Evolutionary conservation across 441 rosid species (phyloP), one percentile per base, ranked within the genome.

Genomic region (California macrophylla): DNA sequence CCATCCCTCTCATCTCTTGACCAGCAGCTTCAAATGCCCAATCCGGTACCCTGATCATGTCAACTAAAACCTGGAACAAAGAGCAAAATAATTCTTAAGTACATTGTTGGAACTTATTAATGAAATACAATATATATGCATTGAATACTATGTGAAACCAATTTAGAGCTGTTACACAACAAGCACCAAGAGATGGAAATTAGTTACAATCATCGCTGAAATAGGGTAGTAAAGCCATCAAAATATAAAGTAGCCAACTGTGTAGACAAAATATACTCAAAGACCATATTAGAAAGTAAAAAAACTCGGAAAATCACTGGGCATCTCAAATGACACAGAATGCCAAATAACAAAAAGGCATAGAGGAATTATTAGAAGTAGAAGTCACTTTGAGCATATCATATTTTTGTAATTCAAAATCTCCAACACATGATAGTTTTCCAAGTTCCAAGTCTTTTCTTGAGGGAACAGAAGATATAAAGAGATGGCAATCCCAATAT

Each of bases 1-100:
- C 89, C 85, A 92, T 85, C 77, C 83, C 85, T 82, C 98, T 90
- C 97, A 89, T 84, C 83, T 95, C 99, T 86, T 90, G 99, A 75
- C 97, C 96, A 4, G 99, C 95, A 60, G 98, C 98, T 84, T 95
- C 97, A 81, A 92, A 90, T 77, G 97, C 95, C 99, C 99, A 92
- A 76, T 87, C 97, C 29, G 99, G 98, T 68, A 92, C 98, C 66
- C 93, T 82, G 64, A 95, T 74, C 96, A 95, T 87, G 85, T 92
- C 99, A 58, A 92, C 91, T 70, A 94, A 76, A 78, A 95, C 89
- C 98, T 95, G 77, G 64, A 73, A 30, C 2, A n/a, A 56, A 47
- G 38, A 65, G 34, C 28, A 60, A 32, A 58, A 26, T 16, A 16
- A 24, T 54, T 15, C 10, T 28, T 29, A 18, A 25, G 71, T 52